Conservation (phyloP, 768 basidiomycete species). For the Mycena haematopus region DNA sequence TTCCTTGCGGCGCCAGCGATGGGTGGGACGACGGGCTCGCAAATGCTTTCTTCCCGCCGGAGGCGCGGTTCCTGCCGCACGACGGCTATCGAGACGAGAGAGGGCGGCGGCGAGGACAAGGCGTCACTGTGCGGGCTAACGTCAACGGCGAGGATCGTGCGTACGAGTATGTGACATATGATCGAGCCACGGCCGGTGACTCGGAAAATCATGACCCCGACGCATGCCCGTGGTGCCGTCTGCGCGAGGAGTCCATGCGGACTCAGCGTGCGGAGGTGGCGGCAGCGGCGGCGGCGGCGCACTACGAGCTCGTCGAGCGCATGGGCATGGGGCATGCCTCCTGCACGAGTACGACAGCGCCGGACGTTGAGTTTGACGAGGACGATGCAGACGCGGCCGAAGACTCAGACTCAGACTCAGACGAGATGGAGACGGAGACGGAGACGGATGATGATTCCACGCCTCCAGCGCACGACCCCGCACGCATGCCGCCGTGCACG, state of each 20-base stretch:
- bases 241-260: conserved; percentile 30
- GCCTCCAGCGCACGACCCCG: conserved; percentile 26
- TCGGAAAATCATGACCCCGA: conserved; percentile 46
- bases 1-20: conserved; percentile 1
- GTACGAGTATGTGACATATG: conserved; percentile 49
- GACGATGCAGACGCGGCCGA: conserved; percentile 27
- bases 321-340: conserved; percentile 29
- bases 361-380: conserved; percentile 35
- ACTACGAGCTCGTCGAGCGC: conserved; percentile 16
- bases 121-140: conserved; percentile 19
- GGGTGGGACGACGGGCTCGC: conserved; percentile 42
- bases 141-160: conserved; percentile 26
- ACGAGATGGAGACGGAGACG: no score
- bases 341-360: conserved; percentile 6
- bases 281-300: conserved; percentile 1
- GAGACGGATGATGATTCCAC: no score
- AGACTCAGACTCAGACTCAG: conserved; percentile 17
- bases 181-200: conserved; percentile 36
- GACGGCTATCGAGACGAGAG: no score
- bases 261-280: conserved; percentile 10
- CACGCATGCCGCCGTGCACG: conserved; percentile 42
- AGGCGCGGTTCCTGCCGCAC: conserved; percentile 30
- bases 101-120: conserved; percentile 6
- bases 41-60: conserved; percentile 48
- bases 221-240: conserved; percentile 37